A percentile compares a stretch with the other conserved stretches of the same genome.
Evolutionary conservation across 2,329 filamentous ascomycete genomes (phyloP).

Genomic region (Capronia americana): DNA sequence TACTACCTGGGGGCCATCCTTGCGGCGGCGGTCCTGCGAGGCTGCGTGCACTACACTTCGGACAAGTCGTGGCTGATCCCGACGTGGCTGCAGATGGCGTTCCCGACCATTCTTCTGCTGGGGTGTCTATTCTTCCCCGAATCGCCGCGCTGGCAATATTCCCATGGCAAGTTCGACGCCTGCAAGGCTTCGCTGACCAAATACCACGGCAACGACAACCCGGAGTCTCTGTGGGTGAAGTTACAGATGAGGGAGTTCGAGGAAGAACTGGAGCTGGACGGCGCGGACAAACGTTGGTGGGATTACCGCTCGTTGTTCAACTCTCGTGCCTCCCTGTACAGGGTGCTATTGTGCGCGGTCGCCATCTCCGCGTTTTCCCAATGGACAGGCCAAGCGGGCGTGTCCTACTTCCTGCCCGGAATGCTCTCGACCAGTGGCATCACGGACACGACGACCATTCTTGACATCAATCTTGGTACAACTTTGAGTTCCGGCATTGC

Average conservation of each 20-base stretch:
- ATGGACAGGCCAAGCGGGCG: constrained; percentile 17
- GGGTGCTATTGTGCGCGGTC: background rate
- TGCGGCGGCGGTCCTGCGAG: constrained; percentile 1
- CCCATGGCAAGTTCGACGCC: constrained; percentile 63
- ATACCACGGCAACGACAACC: constrained; percentile 61
- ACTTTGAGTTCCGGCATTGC: constrained; percentile 52
- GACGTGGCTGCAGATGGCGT: constrained; percentile 52
- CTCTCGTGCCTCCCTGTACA: background rate
- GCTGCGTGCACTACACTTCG: constrained; percentile 8
- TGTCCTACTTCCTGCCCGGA: constrained; percentile 47
- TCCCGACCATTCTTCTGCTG: constrained; percentile 15
- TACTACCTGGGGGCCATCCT: constrained; percentile 10
- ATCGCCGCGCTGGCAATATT: constrained; percentile 41
- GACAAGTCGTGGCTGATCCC: constrained; percentile 1
- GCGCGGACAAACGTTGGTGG: constrained; percentile 10
- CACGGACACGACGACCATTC: constrained; percentile 45
- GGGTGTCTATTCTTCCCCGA: constrained; percentile 52
- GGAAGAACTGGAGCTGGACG: background rate
- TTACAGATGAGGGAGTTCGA: constrained; percentile 43
- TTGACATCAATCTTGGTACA: constrained; percentile 51
- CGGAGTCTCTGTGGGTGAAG: constrained; percentile 40
- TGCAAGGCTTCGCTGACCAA: constrained; percentile 61
- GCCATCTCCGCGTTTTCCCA: background rate
- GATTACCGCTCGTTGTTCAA: constrained; percentile 14
- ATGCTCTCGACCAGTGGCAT: constrained; percentile 49